Conservation (phyloP, 2,329 filamentous ascomycete species). For the Ophiostoma sp. region DNA sequence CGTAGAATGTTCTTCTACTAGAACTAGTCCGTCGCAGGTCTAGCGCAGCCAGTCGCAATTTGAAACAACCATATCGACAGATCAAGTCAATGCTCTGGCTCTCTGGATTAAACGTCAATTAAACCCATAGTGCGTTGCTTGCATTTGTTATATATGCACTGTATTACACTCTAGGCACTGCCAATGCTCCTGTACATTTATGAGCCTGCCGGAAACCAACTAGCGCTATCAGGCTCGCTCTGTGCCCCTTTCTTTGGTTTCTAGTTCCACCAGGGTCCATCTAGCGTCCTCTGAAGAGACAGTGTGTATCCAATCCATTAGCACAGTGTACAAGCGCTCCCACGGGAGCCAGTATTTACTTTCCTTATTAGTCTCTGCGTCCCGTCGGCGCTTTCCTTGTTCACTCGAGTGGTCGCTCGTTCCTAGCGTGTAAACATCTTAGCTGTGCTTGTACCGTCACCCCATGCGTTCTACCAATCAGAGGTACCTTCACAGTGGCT, state of each 20-base stretch:
- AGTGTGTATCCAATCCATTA: not conserved
- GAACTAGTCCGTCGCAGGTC: not conserved
- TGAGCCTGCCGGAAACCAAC: constrained; percentile 8
- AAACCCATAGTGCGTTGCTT: not conserved
- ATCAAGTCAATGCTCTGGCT: constrained; percentile 10
- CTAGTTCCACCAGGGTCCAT: constrained; percentile 3
- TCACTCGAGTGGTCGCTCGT: not conserved
- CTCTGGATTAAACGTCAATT: not conserved
- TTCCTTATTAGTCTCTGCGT: constrained; percentile 5
- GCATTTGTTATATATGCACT: not conserved
- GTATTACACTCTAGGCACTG: constrained; percentile 2
- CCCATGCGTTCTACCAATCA: not conserved
- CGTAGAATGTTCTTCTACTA: constrained; percentile 9
- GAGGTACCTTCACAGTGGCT: not conserved
- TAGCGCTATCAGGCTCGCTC: constrained; percentile 1
- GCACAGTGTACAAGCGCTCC: constrained; percentile 3
- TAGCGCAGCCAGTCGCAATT: constrained; percentile 13
- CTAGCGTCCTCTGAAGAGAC: not conserved
- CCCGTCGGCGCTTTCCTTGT: constrained; percentile 6
- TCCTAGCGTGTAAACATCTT: not conserved
- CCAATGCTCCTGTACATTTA: not conserved
- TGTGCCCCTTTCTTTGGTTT: constrained; percentile 5
- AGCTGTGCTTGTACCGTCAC: not conserved
- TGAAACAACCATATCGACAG: constrained; percentile 10
- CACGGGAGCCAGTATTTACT: not conserved